Evolutionary conservation across 345 rosid genomes (phyloP).

Genomic region (Brassica rapa): DNA sequence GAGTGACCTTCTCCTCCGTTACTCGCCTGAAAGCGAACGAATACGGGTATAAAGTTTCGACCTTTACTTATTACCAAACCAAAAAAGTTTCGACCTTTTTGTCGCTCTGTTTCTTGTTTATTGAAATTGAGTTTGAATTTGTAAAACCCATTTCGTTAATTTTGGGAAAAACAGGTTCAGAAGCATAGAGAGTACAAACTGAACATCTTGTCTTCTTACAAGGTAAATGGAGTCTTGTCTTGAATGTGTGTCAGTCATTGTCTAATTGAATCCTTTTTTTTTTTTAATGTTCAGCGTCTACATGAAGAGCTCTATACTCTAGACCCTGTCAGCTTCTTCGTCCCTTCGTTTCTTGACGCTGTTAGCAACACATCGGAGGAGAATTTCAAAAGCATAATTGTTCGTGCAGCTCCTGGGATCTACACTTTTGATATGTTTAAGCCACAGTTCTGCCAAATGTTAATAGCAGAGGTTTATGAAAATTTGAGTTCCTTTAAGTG

Average conservation of each 20-base stretch:
- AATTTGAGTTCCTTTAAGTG: not conserved
- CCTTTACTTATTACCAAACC: not conserved
- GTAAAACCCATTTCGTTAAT: not conserved
- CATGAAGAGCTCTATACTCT: not conserved
- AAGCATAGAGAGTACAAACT: not conserved
- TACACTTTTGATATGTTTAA: not conserved
- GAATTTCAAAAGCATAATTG: not conserved
- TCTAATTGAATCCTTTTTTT: not conserved
- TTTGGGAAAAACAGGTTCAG: not conserved
- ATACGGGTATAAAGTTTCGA: not conserved
- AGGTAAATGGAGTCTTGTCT: not conserved
- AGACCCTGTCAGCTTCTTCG: not conserved
- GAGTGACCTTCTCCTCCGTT: conserved; percentile 66
- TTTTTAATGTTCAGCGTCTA: not conserved
- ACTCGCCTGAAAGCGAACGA: conserved; percentile 34
- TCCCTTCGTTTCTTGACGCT: not conserved
- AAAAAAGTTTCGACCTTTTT: not conserved
- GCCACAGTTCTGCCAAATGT: not conserved
- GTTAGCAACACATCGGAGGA: not conserved
- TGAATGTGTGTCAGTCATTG: not conserved
- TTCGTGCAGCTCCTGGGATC: not conserved
- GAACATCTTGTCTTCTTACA: not conserved
- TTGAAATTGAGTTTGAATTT: not conserved
- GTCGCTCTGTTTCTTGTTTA: not conserved
- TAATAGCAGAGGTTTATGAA: not conserved